Percentiles rank a stretch among this genome's conserved stretches.
Conservation (phyloP, 2,329 filamentous ascomycete genomes). For the Trichoderma koningiopsis region DNA sequence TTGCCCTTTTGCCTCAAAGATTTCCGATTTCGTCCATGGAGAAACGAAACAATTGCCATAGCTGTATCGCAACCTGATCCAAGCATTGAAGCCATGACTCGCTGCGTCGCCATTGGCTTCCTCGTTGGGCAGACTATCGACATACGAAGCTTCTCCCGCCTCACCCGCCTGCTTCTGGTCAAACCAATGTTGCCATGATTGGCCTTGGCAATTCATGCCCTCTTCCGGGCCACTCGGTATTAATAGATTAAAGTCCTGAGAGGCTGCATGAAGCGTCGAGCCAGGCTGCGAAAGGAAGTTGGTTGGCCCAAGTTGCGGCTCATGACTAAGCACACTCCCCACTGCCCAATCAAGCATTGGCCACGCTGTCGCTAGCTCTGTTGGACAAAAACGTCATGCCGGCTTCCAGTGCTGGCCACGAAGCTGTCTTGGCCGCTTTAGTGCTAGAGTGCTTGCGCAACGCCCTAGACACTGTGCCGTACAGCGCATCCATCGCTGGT, state of each 20-base stretch:
- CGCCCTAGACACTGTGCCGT: not conserved
- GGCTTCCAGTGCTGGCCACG: not conserved
- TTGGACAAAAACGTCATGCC: slow-evolving; percentile 12
- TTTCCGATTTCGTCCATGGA: not conserved
- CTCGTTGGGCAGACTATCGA: not conserved
- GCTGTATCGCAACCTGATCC: not conserved
- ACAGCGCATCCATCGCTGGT: not conserved
- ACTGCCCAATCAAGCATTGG: not conserved
- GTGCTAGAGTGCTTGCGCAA: not conserved
- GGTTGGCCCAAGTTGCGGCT: not conserved
- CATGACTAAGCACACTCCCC: slow-evolving; percentile 10
- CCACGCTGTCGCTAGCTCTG: not conserved
- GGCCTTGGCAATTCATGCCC: not conserved
- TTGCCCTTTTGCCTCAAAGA: not conserved
- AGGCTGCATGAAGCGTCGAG: not conserved
- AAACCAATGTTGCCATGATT: not conserved
- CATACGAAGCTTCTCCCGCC: not conserved
- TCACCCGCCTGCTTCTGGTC: not conserved
- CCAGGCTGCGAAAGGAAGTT: not conserved
- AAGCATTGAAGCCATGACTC: not conserved
- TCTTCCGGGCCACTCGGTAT: slow-evolving; percentile 8
- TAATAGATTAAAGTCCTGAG: slow-evolving; percentile 3
- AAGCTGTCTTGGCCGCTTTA: not conserved
- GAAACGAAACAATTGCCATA: not conserved
- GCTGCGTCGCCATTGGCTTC: not conserved